These are phyloP conservation scores for Vitis labrusca DNA, from an alignment of 164 flowering plant species.

Conservation along the genomic window DNA sequence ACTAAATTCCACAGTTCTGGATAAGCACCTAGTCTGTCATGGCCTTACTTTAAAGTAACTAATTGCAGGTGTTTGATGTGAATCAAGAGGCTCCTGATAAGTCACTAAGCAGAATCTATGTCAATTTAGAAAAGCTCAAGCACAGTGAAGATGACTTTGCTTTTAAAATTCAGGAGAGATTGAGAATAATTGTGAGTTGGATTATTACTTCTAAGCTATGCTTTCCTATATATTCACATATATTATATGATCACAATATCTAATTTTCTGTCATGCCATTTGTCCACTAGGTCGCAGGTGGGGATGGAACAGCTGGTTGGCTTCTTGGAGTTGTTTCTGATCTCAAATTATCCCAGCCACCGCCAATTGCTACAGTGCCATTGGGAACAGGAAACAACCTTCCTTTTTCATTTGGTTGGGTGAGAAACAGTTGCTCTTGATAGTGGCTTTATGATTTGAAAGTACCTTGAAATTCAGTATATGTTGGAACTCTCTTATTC, in stretches of 20 bases:
- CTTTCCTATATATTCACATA: no score
- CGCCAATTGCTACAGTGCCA: conserved; percentile 92
- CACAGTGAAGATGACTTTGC: conserved; percentile 38
- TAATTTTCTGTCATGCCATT: not conserved
- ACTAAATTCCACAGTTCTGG: not conserved
- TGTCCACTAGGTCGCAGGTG: conserved; percentile 88
- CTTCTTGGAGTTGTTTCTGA: conserved; percentile 92
- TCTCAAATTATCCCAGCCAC: conserved; percentile 77
- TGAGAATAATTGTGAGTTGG: conserved; percentile 75
- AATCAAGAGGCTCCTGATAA: conserved; percentile 67
- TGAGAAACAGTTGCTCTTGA: conserved; percentile 22
- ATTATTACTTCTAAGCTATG: not conserved
- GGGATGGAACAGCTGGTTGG: conserved; percentile 99
- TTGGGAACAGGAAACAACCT: conserved; percentile 97
- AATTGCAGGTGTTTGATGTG: conserved; percentile 74
- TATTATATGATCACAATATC: not conserved
- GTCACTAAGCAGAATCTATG: conserved; percentile 52
- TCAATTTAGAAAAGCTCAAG: conserved; percentile 65
- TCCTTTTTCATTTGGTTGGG: conserved; percentile 96
- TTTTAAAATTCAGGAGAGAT: conserved; percentile 39
- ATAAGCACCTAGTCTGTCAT: not conserved
- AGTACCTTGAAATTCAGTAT: not conserved
- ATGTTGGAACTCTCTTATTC: no score
- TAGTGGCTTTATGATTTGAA: not conserved
- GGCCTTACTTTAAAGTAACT: not conserved